Evolutionary conservation across 306 rosid genomes (phyloP).

Genomic region (Styphnolobium japonicum): DNA sequence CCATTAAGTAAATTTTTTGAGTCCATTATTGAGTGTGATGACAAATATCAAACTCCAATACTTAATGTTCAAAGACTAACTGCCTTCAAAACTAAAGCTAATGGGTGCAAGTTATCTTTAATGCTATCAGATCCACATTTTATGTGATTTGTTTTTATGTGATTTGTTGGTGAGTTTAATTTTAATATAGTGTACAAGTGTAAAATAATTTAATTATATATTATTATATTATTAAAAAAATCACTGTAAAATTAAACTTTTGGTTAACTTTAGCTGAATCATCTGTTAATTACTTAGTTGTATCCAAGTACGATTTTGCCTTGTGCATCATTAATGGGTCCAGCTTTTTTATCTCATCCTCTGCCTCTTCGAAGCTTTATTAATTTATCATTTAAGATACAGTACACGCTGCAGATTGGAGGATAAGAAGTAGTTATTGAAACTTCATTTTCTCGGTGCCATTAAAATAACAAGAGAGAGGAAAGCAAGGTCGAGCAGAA

Average conservation of each 20-base stretch:
- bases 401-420: constrained; percentile 3
- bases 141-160: not conserved
- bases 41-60: not conserved
- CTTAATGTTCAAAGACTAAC: constrained; percentile 5
- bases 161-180: not conserved
- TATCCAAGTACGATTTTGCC: not conserved
- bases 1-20: too few species aligned
- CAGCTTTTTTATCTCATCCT: not conserved
- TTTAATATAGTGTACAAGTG: not conserved
- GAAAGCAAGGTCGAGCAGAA: not conserved
- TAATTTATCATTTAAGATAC: not conserved
- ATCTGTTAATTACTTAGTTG: not conserved
- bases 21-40: too few species aligned
- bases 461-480: not conserved
- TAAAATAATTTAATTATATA: not conserved
- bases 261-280: not conserved
- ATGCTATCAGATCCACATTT: not conserved
- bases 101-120: not conserved
- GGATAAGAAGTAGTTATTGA: constrained; percentile 2
- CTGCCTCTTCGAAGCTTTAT: not conserved
- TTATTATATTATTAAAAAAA: too few species aligned
- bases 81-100: not conserved
- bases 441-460: constrained; percentile 16
- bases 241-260: too few species aligned
- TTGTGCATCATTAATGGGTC: not conserved